Evolutionary conservation across 176 grass and related monocot genomes (phyloP), one percentile per base, ranked within the genome.

Genomic region (Ampelocalamus luodianensis): DNA sequence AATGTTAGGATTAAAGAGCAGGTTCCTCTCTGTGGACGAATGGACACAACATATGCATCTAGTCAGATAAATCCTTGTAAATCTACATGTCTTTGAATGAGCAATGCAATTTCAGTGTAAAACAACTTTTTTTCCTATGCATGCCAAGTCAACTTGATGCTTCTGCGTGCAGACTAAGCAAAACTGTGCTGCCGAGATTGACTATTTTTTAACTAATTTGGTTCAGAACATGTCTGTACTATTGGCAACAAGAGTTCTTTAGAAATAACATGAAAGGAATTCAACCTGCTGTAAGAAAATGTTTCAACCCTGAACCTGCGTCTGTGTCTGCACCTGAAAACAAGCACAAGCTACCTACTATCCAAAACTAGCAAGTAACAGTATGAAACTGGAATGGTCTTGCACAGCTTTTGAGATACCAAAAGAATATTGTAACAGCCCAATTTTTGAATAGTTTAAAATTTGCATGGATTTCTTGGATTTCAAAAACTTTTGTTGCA

Each of bases 321-420:
- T 26, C 79, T 22, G 14, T 90, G 88, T 83, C 74, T 24, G 49
- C 8, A 48, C 68, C 89, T 83, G 74, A 75, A 87, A 87, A 61
- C 68, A 74, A 12, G 85, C 49, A 75, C 74, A 87, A 83, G 84
- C 59, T 51, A 68, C 58, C 22, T 75, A 6, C 2, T 63, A 62
- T 77, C 65, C 50, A 34, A 37, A 39, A 43, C 40, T 17, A 39
- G 10, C 24, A 76, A 69, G 43, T 40, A 56, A 62, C 43, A 56
- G 42, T 43, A 17, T 54, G 43, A 24, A 85, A 66, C 51, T 86
- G 67, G 63, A 84, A 76, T 77, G 51, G 46, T 64, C 65, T 67
- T 73, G 18, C 13, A 76, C 29, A 79, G 15, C 26, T 36, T 79
- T 43, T 34, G 15, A 46, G 26, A 36, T 75, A 36, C 17, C 11